Percentiles rank a stretch among this genome's conserved stretches.
phyloP scores from a whole-genome alignment of 306 rosid genomes.

The Pachyrhizus erosus region DNA sequence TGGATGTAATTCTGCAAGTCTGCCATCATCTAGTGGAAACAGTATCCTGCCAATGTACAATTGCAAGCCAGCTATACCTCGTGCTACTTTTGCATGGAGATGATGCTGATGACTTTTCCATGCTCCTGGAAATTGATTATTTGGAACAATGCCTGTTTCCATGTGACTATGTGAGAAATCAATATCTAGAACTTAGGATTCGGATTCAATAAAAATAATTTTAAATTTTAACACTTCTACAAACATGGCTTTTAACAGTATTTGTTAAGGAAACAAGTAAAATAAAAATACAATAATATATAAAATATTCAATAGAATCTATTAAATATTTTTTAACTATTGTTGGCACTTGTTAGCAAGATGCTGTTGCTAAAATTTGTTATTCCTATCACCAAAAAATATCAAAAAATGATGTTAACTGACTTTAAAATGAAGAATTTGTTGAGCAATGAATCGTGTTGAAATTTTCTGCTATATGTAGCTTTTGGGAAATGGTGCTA shows the following conservation, averaged over 20 bases:
- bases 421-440: background rate
- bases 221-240: background rate
- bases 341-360: background rate
- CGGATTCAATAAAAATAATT: too few relatives aligned
- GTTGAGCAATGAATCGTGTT: background rate
- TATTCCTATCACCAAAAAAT: background rate
- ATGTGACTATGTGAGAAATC: background rate
- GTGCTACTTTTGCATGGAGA: constrained; percentile 17
- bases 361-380: background rate
- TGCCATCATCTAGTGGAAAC: constrained; percentile 19
- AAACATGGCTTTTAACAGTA: background rate
- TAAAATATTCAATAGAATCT: background rate
- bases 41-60: constrained; percentile 3
- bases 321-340: background rate
- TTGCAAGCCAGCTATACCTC: constrained; percentile 14
- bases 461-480: background rate
- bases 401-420: background rate
- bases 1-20: background rate
- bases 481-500: background rate
- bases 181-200: background rate
- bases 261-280: background rate
- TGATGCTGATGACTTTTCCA: constrained; percentile 18
- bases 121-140: background rate
- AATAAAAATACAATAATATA: background rate
- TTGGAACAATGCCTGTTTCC: background rate